These are phyloP conservation scores for Amphicarpaea edgeworthii DNA, from an alignment of 306 rosid genomes.

Conservation along the genomic window DNA sequence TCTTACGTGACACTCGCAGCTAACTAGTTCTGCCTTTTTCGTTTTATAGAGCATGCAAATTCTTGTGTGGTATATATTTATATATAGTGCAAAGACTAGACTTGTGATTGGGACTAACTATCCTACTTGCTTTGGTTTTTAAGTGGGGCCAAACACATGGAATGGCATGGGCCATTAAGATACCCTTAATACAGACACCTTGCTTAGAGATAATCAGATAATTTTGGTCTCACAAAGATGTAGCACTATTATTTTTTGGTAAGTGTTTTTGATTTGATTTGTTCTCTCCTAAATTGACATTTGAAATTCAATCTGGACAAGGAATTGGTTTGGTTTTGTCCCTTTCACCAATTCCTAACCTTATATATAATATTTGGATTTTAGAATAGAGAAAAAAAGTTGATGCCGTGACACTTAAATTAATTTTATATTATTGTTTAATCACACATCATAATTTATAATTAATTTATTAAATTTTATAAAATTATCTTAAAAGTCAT, in stretches of 20 bases:
- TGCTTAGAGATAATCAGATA: conserved; percentile 50
- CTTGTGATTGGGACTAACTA: conserved; percentile 65
- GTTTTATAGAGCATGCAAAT: conserved; percentile 36
- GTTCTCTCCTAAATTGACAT: conserved; percentile 39
- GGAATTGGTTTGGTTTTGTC: conserved; percentile 13
- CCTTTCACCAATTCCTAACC: conserved; percentile 10
- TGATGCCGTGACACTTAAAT: too few species aligned
- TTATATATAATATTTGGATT: neutral
- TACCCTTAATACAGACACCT: conserved; percentile 52
- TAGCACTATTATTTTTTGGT: conserved; percentile 44
- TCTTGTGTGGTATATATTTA: neutral
- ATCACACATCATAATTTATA: too few species aligned
- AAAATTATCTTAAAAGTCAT: too few species aligned
- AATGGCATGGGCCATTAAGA: conserved; percentile 37
- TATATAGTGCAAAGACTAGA: conserved; percentile 48
- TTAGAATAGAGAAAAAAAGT: too few species aligned
- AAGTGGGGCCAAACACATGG: conserved; percentile 46
- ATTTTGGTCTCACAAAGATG: conserved; percentile 54
- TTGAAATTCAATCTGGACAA: neutral
- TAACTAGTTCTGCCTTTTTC: conserved; percentile 41
- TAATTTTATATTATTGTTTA: too few species aligned
- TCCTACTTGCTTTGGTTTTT: conserved; percentile 36
- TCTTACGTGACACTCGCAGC: conserved; percentile 43
- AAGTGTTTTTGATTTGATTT: conserved; percentile 35
- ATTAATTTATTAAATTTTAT: too few species aligned